Percentiles rank a stretch among this genome's conserved stretches.
These are phyloP conservation scores for Hanseniaspora taiwanica DNA, from an alignment of 805 yeast species.

Conservation along the genomic window DNA sequence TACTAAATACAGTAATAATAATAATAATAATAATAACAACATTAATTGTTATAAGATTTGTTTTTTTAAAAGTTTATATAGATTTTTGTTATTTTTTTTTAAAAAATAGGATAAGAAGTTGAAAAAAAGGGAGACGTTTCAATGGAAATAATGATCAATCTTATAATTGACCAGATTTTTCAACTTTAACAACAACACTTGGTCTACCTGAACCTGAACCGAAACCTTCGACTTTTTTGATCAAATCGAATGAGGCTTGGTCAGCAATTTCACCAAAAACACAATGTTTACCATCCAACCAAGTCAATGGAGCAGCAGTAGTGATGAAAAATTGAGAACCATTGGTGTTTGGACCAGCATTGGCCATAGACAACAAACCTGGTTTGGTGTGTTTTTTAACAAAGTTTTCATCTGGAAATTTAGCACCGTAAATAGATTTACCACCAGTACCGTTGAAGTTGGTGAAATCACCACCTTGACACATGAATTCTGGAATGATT, in stretches of 20 bases:
- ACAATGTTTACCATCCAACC: constrained; percentile 71
- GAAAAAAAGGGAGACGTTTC: neutral
- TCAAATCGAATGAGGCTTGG: constrained; percentile 54
- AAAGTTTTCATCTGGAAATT: constrained; percentile 71
- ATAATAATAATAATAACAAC: too few species aligned
- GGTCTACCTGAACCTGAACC: constrained; percentile 71
- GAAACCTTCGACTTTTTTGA: constrained; percentile 68
- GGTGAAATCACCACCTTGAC: constrained; percentile 95
- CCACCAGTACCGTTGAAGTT: constrained; percentile 96
- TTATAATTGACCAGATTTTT: constrained; percentile 35
- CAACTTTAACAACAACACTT: constrained; percentile 50
- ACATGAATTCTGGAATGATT: constrained; percentile 94
- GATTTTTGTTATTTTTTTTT: too few species aligned
- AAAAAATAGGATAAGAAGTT: too few species aligned
- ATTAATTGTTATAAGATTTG: too few species aligned
- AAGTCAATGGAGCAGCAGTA: constrained; percentile 68
- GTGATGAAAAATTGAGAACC: constrained; percentile 97
- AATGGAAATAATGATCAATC: neutral
- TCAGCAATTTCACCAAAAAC: constrained; percentile 72
- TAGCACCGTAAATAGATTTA: constrained; percentile 73
- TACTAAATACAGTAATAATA: too few species aligned
- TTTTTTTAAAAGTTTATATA: neutral
- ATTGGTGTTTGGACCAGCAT: constrained; percentile 96
- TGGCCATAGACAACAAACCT: constrained; percentile 89
- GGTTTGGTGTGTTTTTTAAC: constrained; percentile 61